Conservation (phyloP, 352 stramenopile species). For the Pythium aphanidermatum region DNA sequence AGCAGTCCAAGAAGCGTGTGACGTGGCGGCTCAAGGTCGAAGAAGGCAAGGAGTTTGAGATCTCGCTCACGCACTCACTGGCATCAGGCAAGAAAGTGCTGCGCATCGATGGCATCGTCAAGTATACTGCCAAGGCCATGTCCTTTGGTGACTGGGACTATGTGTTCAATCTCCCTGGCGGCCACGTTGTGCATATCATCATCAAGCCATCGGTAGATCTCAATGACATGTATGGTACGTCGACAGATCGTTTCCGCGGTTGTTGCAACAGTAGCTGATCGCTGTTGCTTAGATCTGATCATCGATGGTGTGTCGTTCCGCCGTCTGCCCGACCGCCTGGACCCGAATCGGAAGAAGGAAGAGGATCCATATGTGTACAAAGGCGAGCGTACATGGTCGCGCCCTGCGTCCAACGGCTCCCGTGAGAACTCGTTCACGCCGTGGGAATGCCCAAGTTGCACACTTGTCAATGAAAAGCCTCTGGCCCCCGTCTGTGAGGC, state of each 20-base stretch:
- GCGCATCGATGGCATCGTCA: slow-evolving; percentile 73
- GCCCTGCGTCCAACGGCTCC: slow-evolving; percentile 12
- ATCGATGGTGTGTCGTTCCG: slow-evolving; percentile 78
- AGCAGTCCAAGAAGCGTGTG: slow-evolving; percentile 81
- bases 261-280: too few relatives aligned
- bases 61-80: slow-evolving; percentile 77
- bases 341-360: slow-evolving; percentile 17
- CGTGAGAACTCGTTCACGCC: slow-evolving; percentile 53
- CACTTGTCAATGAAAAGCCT: slow-evolving; percentile 73
- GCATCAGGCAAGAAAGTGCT: slow-evolving; percentile 78
- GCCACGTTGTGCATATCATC: slow-evolving; percentile 77
- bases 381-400: slow-evolving; percentile 18
- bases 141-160: slow-evolving; percentile 84
- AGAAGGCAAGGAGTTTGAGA: slow-evolving; percentile 77
- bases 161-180: slow-evolving; percentile 74
- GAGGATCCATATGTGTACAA: slow-evolving; percentile 45
- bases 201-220: slow-evolving; percentile 82
- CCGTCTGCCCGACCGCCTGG: slow-evolving; percentile 56
- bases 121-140: slow-evolving; percentile 68
- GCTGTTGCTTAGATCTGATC: slow-evolving; percentile 48
- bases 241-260: too few relatives aligned
- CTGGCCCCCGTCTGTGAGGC: slow-evolving; percentile 69
- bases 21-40: slow-evolving; percentile 80
- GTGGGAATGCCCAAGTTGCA: slow-evolving; percentile 69
- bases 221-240: slow-evolving; percentile 83